Percentiles rank a stretch among this genome's conserved stretches.
These are phyloP conservation scores for Cercophora sp. DNA, from an alignment of 495 filamentous ascomycete species.

Conservation along the genomic window DNA sequence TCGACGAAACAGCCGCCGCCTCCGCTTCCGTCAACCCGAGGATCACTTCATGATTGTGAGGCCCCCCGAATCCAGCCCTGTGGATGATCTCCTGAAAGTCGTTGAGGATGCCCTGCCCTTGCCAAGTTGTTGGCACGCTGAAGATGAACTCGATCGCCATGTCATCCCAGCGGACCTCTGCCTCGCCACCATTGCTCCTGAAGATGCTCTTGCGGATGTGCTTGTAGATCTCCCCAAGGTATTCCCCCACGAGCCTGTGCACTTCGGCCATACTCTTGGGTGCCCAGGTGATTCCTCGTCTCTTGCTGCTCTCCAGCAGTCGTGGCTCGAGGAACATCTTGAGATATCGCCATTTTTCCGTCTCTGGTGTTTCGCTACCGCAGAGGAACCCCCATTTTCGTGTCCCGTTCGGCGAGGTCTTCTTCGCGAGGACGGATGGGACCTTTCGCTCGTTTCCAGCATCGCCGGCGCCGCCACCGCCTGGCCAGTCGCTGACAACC, in stretches of 20 bases:
- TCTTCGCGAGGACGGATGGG: constrained; percentile 1
- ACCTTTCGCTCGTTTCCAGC: constrained; percentile 1
- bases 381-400: constrained; percentile 8
- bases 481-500: constrained; percentile 8
- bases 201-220: constrained; percentile 5
- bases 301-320: background rate
- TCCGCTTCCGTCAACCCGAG: constrained; percentile 7
- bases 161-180: constrained; percentile 1
- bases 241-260: constrained; percentile 2
- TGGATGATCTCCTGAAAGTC: constrained; percentile 3
- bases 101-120: constrained; percentile 2
- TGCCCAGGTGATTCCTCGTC: background rate
- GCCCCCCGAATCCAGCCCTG: constrained; percentile 1
- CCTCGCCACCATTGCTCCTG: background rate
- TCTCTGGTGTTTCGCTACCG: constrained; percentile 2
- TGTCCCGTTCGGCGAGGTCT: background rate
- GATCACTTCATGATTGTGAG: background rate
- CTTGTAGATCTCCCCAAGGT: constrained; percentile 4
- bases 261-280: constrained; percentile 6
- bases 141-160: constrained; percentile 9
- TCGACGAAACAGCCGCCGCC: background rate
- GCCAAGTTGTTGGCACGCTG: constrained; percentile 9
- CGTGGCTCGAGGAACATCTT: constrained; percentile 8
- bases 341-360: constrained; percentile 8
- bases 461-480: background rate